Evolutionary conservation across 2,329 filamentous ascomycete species (phyloP).

Genomic region (Aspergillus sp.): DNA sequence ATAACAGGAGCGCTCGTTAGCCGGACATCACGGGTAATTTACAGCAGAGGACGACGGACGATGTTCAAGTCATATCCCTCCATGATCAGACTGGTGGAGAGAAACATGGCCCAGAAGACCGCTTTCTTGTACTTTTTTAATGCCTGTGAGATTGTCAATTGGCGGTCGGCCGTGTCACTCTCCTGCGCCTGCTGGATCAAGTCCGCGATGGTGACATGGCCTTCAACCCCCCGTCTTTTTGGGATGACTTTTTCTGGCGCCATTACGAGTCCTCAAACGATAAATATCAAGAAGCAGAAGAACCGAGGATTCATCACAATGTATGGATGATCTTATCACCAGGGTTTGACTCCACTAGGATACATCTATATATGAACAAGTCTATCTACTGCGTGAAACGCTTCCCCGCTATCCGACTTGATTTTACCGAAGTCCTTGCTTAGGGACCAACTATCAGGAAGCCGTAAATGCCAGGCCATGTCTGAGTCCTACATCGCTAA

Average conservation of each 20-base stretch:
- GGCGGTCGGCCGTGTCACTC: slow-evolving; percentile 21
- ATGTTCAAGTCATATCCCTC: slow-evolving; percentile 23
- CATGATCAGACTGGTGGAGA: slow-evolving; percentile 28
- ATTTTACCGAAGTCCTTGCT: no score
- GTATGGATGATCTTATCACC: no score
- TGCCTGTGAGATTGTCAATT: slow-evolving; percentile 22
- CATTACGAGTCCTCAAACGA: not conserved
- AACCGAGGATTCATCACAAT: no score
- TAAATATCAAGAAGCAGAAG: no score
- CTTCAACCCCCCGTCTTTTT: no score
- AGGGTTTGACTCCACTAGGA: no score
- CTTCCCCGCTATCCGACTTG: no score
- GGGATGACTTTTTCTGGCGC: not conserved
- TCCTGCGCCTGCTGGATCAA: slow-evolving; percentile 12
- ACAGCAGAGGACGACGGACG: slow-evolving; percentile 2
- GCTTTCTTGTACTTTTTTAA: slow-evolving; percentile 25
- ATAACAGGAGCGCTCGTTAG: not conserved
- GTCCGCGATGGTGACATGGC: not conserved
- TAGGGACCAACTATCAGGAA: no score
- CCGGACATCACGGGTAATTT: not conserved
- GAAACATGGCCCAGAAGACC: slow-evolving; percentile 24
- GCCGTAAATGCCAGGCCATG: no score
- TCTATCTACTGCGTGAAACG: no score
- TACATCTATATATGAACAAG: no score
- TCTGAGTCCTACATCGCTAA: no score